phyloP scores from a whole-genome alignment of 176 grass and related monocot genomes.

The Oryza coarctata region DNA sequence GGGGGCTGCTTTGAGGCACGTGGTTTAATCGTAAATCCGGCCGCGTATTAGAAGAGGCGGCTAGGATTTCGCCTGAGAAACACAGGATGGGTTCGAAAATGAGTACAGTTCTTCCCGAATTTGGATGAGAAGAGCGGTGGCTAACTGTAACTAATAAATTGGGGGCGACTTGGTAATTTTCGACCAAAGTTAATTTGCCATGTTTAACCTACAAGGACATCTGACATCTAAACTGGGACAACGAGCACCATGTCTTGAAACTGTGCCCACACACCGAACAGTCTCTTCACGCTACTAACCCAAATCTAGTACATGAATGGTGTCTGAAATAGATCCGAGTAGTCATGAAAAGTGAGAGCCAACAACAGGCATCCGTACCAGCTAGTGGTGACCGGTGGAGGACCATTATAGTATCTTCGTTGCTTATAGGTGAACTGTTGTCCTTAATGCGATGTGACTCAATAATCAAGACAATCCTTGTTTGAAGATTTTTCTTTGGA shows the following conservation, averaged over 20 bases:
- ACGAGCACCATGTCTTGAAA: slow-evolving; percentile 6
- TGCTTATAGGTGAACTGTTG: background rate
- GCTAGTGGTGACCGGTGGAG: background rate
- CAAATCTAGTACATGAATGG: background rate
- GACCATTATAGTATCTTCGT: background rate
- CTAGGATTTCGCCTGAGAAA: too few relatives aligned
- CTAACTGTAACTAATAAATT: too few relatives aligned
- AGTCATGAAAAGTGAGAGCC: background rate
- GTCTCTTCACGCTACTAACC: background rate
- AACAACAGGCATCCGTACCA: background rate
- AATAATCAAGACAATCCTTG: background rate
- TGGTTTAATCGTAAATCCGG: too few relatives aligned
- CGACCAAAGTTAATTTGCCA: too few relatives aligned
- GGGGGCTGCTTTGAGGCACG: too few relatives aligned
- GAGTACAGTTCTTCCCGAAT: too few relatives aligned
- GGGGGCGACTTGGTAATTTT: too few relatives aligned
- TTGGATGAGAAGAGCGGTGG: too few relatives aligned
- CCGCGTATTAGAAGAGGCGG: too few relatives aligned
- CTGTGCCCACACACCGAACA: background rate
- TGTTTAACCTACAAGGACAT: too few relatives aligned
- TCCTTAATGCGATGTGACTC: background rate
- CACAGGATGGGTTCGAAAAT: too few relatives aligned
- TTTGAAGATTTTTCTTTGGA: slow-evolving; percentile 16
- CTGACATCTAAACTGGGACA: too few relatives aligned
- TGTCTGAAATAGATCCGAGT: background rate